A percentile compares a stretch with the other conserved stretches of the same genome.
Conservation (phyloP, 192 early-diverging fungal genomes). For the Coemansia sp. region DNA sequence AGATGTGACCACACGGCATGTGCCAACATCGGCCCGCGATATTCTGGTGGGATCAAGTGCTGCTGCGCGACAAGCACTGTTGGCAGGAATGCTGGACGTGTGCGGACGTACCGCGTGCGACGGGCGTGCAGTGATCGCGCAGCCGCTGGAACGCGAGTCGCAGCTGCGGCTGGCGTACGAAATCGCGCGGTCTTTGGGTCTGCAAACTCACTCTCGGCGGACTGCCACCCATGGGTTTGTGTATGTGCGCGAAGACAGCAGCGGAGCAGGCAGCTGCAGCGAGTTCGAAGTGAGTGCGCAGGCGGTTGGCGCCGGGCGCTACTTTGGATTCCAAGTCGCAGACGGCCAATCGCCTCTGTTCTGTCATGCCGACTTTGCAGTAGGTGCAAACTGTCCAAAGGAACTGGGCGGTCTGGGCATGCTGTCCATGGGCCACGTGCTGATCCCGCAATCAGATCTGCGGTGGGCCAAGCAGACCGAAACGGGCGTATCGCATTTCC, state of each 20-base stretch:
- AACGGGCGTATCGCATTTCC: conserved; percentile 95
- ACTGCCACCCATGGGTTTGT: conserved; percentile 31
- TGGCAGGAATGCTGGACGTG: conserved; percentile 43
- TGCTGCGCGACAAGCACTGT: conserved; percentile 20
- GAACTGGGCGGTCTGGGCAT: conserved; percentile 97
- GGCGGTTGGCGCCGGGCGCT: conserved; percentile 16
- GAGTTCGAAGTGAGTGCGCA: conserved; percentile 28
- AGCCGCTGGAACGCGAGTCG: conserved; percentile 24
- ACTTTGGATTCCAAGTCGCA: conserved; percentile 51
- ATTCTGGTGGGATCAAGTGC: conserved; percentile 22
- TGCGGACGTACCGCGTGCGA: conserved; percentile 27
- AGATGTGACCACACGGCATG: neutral
- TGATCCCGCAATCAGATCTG: conserved; percentile 96
- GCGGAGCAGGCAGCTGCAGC: neutral
- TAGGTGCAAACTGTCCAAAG: conserved; percentile 72
- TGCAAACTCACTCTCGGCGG: conserved; percentile 30
- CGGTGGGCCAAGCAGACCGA: conserved; percentile 98
- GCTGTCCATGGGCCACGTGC: conserved; percentile 98
- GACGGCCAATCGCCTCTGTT: conserved; percentile 47
- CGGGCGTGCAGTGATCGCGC: conserved; percentile 19
- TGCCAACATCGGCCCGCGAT: conserved; percentile 20
- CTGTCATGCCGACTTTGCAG: conserved; percentile 52
- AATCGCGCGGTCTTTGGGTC: conserved; percentile 40
- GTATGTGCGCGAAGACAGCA: conserved; percentile 16
- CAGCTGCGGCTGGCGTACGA: conserved; percentile 44